phyloP scores from a whole-genome alignment of 495 filamentous ascomycete species.

The Penicillium goetzii region DNA sequence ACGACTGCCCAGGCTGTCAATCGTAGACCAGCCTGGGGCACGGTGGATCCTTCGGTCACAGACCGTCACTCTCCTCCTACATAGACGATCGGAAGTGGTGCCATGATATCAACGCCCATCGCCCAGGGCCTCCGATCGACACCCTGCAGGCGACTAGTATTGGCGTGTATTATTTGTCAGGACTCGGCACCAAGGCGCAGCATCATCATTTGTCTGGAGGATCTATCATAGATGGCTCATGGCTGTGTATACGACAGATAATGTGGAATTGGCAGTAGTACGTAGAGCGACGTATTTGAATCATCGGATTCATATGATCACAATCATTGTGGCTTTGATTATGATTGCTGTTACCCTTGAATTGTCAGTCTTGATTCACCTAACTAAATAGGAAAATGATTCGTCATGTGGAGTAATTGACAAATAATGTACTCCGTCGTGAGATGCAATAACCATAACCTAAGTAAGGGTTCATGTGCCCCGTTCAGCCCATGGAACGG shows the following conservation, averaged over 20 bases:
- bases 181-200: background rate
- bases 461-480: slow-evolving; percentile 3
- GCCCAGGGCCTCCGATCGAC: background rate
- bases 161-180: slow-evolving; percentile 8
- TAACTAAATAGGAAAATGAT: background rate
- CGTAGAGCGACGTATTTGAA: no score
- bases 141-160: slow-evolving; percentile 11
- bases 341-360: background rate
- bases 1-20: slow-evolving; percentile 1
- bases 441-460: background rate
- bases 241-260: background rate
- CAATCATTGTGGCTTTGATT: background rate
- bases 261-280: background rate
- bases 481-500: background rate
- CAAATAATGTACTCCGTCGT: background rate
- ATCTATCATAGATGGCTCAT: background rate
- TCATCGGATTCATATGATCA: background rate
- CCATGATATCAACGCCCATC: slow-evolving; percentile 2
- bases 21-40: background rate
- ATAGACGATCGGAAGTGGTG: background rate
- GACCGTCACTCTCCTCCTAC: background rate
- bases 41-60: background rate
- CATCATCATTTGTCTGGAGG: background rate
- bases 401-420: background rate
- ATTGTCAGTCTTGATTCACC: background rate